A percentile compares a stretch with the other conserved stretches of the same genome.
Conservation (phyloP, 139 green algal genomes). For the Picochlorum sp. region DNA sequence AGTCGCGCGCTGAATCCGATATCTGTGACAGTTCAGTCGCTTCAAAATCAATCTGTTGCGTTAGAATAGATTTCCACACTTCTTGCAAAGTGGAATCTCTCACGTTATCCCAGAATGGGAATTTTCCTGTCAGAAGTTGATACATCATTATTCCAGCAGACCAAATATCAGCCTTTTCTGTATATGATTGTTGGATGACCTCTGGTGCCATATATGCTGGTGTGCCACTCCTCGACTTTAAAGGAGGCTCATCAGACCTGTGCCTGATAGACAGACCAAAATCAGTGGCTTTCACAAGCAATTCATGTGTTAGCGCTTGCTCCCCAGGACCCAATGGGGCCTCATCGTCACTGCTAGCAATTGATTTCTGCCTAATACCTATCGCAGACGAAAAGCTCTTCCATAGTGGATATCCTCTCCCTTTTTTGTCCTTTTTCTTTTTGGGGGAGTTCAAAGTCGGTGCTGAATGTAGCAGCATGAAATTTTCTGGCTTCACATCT, state of each 20-base stretch:
- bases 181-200: slow-evolving; percentile 76
- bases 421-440: neutral
- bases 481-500: slow-evolving; percentile 82
- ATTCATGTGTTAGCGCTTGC: slow-evolving; percentile 19
- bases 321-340: neutral
- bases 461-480: slow-evolving; percentile 63
- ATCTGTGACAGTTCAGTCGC: slow-evolving; percentile 23
- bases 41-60: slow-evolving; percentile 53
- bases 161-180: slow-evolving; percentile 72
- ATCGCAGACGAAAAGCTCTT: neutral
- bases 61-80: slow-evolving; percentile 75
- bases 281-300: slow-evolving; percentile 72
- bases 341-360: neutral
- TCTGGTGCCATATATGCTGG: slow-evolving; percentile 78
- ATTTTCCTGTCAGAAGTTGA: slow-evolving; percentile 77
- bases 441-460: neutral
- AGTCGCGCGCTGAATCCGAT: slow-evolving; percentile 22
- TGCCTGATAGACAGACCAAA: slow-evolving; percentile 84
- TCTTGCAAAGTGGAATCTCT: slow-evolving; percentile 57
- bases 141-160: slow-evolving; percentile 84
- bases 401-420: neutral
- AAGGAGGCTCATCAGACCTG: slow-evolving; percentile 47
- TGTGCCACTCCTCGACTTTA: slow-evolving; percentile 69
- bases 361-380: neutral
- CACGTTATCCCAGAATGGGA: slow-evolving; percentile 85